Evolutionary conservation across 176 grass and related monocot species (phyloP).

Genomic region (Hsuehochloa calcarea): DNA sequence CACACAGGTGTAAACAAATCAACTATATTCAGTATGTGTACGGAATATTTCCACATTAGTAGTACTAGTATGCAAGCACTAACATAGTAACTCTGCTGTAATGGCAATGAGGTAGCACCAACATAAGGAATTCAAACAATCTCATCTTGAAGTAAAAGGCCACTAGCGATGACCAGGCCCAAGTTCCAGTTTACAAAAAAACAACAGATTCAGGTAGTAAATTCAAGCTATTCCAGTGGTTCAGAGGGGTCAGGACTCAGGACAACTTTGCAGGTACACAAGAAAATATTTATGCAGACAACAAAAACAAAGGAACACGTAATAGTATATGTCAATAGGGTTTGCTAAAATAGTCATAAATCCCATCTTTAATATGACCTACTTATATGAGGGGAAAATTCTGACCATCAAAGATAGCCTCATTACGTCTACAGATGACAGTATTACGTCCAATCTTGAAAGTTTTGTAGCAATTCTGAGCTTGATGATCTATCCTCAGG

Average conservation of each 20-base stretch:
- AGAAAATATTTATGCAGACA: slow-evolving; percentile 7
- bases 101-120: not conserved
- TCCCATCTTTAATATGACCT: slow-evolving; percentile 26
- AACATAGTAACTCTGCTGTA: not conserved
- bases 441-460: slow-evolving; percentile 54
- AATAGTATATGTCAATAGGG: not conserved
- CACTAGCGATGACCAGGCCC: not conserved
- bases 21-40: not conserved
- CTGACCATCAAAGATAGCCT: slow-evolving; percentile 54
- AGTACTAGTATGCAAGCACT: not conserved
- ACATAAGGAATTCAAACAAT: slow-evolving; percentile 9
- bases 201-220: not conserved
- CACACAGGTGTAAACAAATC: slow-evolving; percentile 5
- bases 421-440: slow-evolving; percentile 48
- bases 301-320: not conserved
- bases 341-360: slow-evolving; percentile 1
- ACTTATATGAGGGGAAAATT: slow-evolving; percentile 34
- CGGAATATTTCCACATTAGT: not conserved
- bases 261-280: not conserved
- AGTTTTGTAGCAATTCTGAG: slow-evolving; percentile 61
- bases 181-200: not conserved
- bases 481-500: slow-evolving; percentile 35
- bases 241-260: not conserved
- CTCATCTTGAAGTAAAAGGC: slow-evolving; percentile 18
- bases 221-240: not conserved